Percentiles rank a stretch among this genome's conserved stretches.
Conservation (phyloP, 1,139 yeast genomes). For the Sugiyamaella pinicola region DNA sequence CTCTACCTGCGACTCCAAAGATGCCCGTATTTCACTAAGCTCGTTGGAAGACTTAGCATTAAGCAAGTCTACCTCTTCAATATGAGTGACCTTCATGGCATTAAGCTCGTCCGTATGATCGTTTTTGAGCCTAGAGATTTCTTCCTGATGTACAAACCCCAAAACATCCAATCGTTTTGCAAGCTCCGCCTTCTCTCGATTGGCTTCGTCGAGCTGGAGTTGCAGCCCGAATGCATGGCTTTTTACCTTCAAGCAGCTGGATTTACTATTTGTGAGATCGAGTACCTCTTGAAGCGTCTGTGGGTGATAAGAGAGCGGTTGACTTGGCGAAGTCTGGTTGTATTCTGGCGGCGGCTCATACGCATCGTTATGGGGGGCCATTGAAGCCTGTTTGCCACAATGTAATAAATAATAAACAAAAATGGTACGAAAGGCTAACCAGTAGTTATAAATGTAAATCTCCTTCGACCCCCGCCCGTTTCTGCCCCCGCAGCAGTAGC, state of each 20-base stretch:
- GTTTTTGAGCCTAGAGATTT: background rate
- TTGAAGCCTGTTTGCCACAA: background rate
- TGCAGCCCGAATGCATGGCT: conserved; percentile 6
- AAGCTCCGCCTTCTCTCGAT: conserved; percentile 6
- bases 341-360: background rate
- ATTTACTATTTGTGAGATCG: background rate
- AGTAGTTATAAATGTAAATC: no score
- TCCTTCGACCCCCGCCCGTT: no score
- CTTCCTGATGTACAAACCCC: background rate
- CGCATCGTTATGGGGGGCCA: background rate
- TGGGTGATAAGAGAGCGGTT: background rate
- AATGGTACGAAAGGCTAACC: background rate
- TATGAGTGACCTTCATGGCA: background rate
- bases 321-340: background rate
- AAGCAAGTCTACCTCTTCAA: background rate
- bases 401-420: no score
- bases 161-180: conserved; percentile 1
- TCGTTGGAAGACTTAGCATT: background rate
- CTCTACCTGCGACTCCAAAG: background rate
- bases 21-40: background rate
- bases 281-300: conserved; percentile 7
- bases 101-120: background rate
- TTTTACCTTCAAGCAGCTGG: conserved; percentile 7
- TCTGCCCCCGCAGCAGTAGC: no score
- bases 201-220: conserved; percentile 8